Evolutionary conservation across 345 rosid genomes (phyloP).

Genomic region (Camelina neglecta): DNA sequence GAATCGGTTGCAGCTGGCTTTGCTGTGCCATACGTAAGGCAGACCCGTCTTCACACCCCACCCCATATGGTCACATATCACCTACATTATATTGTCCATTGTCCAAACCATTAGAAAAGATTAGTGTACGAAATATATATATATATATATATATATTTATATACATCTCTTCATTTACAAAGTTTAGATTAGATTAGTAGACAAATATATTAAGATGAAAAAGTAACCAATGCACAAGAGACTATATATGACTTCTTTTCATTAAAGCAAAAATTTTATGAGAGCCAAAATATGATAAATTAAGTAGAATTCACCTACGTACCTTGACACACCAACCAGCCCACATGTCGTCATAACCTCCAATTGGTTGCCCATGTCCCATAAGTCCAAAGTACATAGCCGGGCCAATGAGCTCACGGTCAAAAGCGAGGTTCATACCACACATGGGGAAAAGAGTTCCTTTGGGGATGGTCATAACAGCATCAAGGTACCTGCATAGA

Average conservation of each 20-base stretch:
- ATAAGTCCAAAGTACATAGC: conserved; percentile 70
- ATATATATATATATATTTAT: too few relatives aligned
- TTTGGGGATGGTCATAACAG: conserved; percentile 55
- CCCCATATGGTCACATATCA: conserved; percentile 64
- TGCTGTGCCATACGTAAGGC: conserved; percentile 38
- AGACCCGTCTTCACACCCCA: conserved; percentile 55
- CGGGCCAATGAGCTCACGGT: conserved; percentile 60
- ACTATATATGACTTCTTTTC: too few relatives aligned
- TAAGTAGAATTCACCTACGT: not conserved
- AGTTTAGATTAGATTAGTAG: not conserved
- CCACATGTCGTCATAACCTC: conserved; percentile 67
- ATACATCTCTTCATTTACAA: not conserved
- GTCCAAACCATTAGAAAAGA: not conserved
- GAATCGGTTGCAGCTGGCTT: conserved; percentile 15
- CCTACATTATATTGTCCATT: conserved; percentile 41
- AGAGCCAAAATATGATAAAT: not conserved
- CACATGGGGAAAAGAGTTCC: conserved; percentile 62
- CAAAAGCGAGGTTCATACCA: conserved; percentile 58
- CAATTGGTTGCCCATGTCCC: conserved; percentile 63
- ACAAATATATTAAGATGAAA: not conserved
- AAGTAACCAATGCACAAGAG: not conserved
- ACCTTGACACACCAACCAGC: conserved; percentile 73
- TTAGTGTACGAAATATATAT: not conserved
- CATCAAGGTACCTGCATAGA: conserved; percentile 54
- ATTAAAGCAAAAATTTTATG: too few relatives aligned